Base-by-base conservation (phyloP, 2,329 filamentous ascomycete genomes). In the Curvularia sp. region DNA sequence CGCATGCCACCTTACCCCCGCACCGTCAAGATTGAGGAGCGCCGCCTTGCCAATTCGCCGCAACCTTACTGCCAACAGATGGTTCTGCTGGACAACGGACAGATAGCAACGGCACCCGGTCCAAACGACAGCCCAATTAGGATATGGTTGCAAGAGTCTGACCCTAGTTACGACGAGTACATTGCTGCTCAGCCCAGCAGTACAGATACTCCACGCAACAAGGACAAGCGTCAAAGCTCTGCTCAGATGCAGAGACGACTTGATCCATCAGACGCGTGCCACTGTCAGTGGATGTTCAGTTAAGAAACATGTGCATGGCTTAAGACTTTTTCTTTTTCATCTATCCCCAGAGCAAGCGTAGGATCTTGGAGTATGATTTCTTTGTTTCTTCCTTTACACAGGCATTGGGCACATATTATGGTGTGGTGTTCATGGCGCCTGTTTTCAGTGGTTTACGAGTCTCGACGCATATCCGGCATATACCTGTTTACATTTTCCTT, bases 31-130 rank as follows among this genome's bases (percentile, higher is more conserved):
- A 81, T 90, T 46, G 85, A 88, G 71, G 88, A 90, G 74, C 85
- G 87, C 51, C 83, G 88, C 24, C 70, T 84, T 18, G 75, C 80
- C 7, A 76, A 79, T 43, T 76, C 79, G 5, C 72, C 79, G 8
- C 67, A 79, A 50, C 84, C 87, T 1, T 89, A 88, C 71, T 90
- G 88, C 68, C 82, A 89, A 67, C 84, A 88, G 69, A 88, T 89
- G 82, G 79, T 84, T 61, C 80, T 90, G 12, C 76, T 86, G 54
- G 75, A 83, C 48, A 79, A 86, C 62, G 83, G 83, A 30, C 66
- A 73, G 8, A 71, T 84, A 33, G 74, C 78, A 30, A 71, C 74
- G 35, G 74, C 75, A 26, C 59, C 64, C 0, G 72, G 77, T 53
- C 60, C 58, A 20, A 70, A 75, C 43, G 75, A 74, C 28, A 64